phyloP scores from a whole-genome alignment of 164 flowering plant genomes.

The Saururus chinensis region DNA sequence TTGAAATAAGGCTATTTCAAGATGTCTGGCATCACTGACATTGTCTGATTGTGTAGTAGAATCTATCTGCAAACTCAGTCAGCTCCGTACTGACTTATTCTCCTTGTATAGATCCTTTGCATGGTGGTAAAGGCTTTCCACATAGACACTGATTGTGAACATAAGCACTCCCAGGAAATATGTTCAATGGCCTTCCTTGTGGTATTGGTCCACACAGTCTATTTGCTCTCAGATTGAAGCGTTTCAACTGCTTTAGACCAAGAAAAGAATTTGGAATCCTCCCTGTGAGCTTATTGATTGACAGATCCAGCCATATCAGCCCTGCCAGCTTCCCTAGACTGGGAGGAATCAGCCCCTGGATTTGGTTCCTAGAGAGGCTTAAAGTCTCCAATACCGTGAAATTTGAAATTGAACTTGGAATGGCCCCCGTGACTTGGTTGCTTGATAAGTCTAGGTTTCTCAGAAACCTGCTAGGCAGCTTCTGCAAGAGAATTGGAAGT shows the following conservation, averaged over 20 bases:
- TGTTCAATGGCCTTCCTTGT: constrained; percentile 70
- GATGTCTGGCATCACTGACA: neutral
- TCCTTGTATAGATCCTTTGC: constrained; percentile 20
- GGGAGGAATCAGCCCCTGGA: constrained; percentile 68
- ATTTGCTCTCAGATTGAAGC: constrained; percentile 78
- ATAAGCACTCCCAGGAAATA: constrained; percentile 72
- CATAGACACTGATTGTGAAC: constrained; percentile 83
- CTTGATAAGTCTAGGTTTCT: constrained; percentile 48
- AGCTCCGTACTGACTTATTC: constrained; percentile 34
- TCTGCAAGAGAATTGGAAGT: constrained; percentile 40
- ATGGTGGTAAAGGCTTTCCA: constrained; percentile 78
- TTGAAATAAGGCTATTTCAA: neutral
- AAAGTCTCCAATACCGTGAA: constrained; percentile 41
- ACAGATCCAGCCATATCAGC: constrained; percentile 71
- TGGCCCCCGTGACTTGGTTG: constrained; percentile 56
- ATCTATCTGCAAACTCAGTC: constrained; percentile 17
- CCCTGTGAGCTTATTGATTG: constrained; percentile 56
- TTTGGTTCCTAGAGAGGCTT: constrained; percentile 59
- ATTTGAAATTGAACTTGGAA: constrained; percentile 71
- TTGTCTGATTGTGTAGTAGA: neutral
- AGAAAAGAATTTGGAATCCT: constrained; percentile 61
- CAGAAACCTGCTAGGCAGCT: constrained; percentile 8
- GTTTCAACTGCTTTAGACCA: constrained; percentile 31
- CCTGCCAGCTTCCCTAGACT: constrained; percentile 39
- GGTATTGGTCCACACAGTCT: constrained; percentile 80